Base-by-base conservation (phyloP, 2,329 filamentous ascomycete genomes). In the Nemania abortiva region DNA sequence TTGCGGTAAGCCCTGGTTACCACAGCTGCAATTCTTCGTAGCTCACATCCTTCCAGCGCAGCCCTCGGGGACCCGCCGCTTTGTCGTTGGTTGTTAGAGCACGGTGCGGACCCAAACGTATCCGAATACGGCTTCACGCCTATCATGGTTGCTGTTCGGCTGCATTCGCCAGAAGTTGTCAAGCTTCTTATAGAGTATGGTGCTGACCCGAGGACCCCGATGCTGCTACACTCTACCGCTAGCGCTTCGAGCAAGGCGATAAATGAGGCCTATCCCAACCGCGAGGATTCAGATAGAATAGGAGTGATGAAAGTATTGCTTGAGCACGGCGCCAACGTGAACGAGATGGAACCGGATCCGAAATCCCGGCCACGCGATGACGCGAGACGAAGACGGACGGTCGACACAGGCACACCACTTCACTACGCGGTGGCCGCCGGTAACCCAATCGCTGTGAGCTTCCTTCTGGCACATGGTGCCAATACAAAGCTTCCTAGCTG, bases 261-360 rank as follows among this genome's bases (percentile, higher is more conserved):
- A 54, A 66, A 65, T 6, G 63, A 70, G 45, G 45, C 53, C 24
- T 65, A 74, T n/a, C 72, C 72, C 15, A 50, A 71, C 39, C 69
- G 72, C 24, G 70, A 67, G 24, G 72, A 74, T 56, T 59, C 64
- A 24, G 72, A 74, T 56, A 70, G 72, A 53, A 70, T 73, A 68
- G 55, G 56, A 3, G 70, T 74, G 29, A 66, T 74, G 68, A 60
- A 72, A 20, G 68, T 74, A 59, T 47, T 74, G 39, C 66, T 74
- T 7, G 68, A 74, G 0, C 59, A 73, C 52, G 72, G 72, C 22
- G 72, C 72, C 47, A 68, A 74, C 22, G 69, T 74, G 20, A 74
- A 74, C 64, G 72, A 74, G 64, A 74, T 74, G 72, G 72, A 74
- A 66, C 72, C 72, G 22, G 72, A 74, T 39, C 72, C 72, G n/a